A percentile compares a stretch with the other conserved stretches of the same genome.
These are phyloP conservation scores for Neodidymelliopsis sp. DNA, from an alignment of 2,329 filamentous ascomycete species.

Conservation along the genomic window DNA sequence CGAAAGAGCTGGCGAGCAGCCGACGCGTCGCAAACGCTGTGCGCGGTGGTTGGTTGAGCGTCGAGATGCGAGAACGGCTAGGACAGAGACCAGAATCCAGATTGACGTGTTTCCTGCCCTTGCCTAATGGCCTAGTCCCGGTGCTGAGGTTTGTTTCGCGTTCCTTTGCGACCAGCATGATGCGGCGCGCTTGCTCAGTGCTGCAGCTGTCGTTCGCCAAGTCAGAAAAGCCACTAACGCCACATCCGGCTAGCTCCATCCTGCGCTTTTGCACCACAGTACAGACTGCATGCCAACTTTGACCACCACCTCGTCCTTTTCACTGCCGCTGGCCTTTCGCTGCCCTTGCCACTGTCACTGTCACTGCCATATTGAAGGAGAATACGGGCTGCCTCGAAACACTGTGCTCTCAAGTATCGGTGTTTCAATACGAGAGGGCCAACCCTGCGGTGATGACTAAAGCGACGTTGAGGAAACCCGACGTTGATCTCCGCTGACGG, in stretches of 20 bases:
- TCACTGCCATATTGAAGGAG: too few species aligned
- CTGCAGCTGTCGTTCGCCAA: conserved; percentile 30
- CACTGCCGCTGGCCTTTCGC: neutral
- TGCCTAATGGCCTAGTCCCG: conserved; percentile 16
- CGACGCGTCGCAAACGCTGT: conserved; percentile 41
- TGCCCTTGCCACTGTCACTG: too few species aligned
- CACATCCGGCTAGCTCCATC: neutral
- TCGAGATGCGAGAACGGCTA: conserved; percentile 10
- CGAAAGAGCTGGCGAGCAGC: conserved; percentile 36
- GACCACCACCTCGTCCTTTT: neutral
- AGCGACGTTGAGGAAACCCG: conserved; percentile 1
- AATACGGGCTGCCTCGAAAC: too few species aligned
- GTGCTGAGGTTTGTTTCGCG: conserved; percentile 31
- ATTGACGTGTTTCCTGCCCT: conserved; percentile 14
- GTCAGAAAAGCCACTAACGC: conserved; percentile 15
- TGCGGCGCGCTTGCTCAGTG: conserved; percentile 34
- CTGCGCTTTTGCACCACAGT: neutral
- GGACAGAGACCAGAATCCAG: neutral
- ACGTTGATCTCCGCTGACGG: conserved; percentile 10
- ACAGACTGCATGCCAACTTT: neutral
- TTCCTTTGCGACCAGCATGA: conserved; percentile 32
- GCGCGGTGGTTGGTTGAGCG: neutral
- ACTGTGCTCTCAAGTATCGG: too few species aligned
- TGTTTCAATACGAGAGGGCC: too few species aligned
- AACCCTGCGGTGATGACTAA: conserved; percentile 2